Evolutionary conservation across 305 asterid genomes (phyloP), one percentile per base, ranked within the genome.

Genomic region (Fraxinus ornus): DNA sequence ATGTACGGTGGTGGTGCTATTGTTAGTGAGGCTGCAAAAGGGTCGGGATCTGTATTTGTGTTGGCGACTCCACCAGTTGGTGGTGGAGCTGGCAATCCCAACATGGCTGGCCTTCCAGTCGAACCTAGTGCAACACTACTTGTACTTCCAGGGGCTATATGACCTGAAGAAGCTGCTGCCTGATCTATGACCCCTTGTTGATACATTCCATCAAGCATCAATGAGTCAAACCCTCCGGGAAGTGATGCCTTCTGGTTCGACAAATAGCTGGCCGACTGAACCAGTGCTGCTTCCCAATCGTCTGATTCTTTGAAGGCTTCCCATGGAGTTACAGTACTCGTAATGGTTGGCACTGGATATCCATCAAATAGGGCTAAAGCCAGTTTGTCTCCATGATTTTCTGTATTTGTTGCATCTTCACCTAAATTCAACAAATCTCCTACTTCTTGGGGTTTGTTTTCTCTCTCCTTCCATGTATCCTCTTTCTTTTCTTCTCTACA

Each of bases 31-130:
- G 98, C 97, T 1, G 95, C 90, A 71, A 92, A 97, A 5, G 97
- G 98, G 82, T 95, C 98, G 0, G 82, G 8, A 44, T 75, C 78
- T 7, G 28, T 80, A 0, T 82, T 30, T 3, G 80, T 79, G 66
- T 75, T 72, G 30, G 82, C 3, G 2, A 78, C 83, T 5, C 79
- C 90, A 0, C 87, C 87, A 17, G 87, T 89, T 0, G 87, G 75
- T 0, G 98, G 94, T 33, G 97, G 97, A 21, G 99, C 97, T 2
- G 98, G 97, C 84, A 95, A 75, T 24, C 97, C 97, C 78, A 97
- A 87, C 94, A 89, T 71, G 22, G 97, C 90, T 0, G 97, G 98
- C 81, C 93, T 78, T 36, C 97, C 97, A 0, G 97, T 94, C 0
- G 98, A 94, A 7, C 97, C 98, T 0, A 93, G 75, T 0, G 97